Base-by-base conservation (phyloP, 2,329 filamentous ascomycete genomes). In the Juglanconis oblonga region DNA sequence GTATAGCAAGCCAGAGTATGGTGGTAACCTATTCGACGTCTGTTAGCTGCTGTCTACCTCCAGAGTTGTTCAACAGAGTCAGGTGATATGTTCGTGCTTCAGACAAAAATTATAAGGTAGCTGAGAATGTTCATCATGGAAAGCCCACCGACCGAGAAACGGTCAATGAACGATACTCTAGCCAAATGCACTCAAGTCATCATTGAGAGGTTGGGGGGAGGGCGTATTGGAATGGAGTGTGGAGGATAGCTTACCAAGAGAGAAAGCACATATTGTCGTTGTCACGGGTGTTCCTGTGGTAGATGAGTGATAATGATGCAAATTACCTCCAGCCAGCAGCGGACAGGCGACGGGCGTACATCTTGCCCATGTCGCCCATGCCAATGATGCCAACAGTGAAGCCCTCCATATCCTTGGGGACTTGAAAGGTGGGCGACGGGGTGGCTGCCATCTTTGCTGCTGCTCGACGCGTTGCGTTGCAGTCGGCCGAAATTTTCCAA, bases 171-270 rank as follows among this genome's bases (percentile, higher is more conserved):
- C 87, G 86, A 92, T 96, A 84, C 94, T 98, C 94, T 92, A 98
- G 94, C 94, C 94, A 98, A 98, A 98, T 98, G 94, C 94, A 93
- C 94, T 98, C 94, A 94, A 92, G 94, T 98, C 94, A 98, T 98
- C 94, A 96, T 92, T 74, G 74, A 74, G 70, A 65, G 76, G 32
- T 47, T 49, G 17, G 31, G 40, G 69, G 62, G 58, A 59, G 60
- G 63, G 61, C 53, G 45, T 56, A 52, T 55, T 6, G 47, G 33
- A 49, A 31, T 29, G 14, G 33, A 11, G 11, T 38, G 17, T 31
- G 52, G 53, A 29, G 24, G 32, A 57, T 52, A 47, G 72, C 77
- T 76, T 75, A 79, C 77, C 73, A 73, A 69, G 64, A 66, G 67
- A 65, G 64, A 66, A 47, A 14, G 44, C 59, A 63, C 60, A 61